phyloP scores from a whole-genome alignment of 1,139 yeast genomes.

The Yamadazyma sp. region DNA sequence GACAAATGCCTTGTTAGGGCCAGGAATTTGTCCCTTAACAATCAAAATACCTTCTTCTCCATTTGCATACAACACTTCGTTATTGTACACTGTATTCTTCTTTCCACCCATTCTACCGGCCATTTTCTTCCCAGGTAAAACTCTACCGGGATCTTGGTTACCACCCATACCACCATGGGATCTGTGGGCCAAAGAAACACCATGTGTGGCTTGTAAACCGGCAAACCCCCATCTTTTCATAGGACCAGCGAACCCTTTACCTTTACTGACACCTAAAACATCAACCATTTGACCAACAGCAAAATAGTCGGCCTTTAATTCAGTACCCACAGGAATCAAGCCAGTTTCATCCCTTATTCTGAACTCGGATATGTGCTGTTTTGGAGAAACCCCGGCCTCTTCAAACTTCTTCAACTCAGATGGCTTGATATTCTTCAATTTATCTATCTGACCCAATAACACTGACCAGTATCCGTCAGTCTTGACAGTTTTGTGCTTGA shows the following conservation, averaged over 20 bases:
- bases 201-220: slow-evolving; percentile 93
- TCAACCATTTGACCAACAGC: slow-evolving; percentile 83
- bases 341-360: slow-evolving; percentile 67
- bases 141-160: slow-evolving; percentile 94
- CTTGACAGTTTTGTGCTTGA: slow-evolving; percentile 64
- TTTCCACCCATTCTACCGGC: slow-evolving; percentile 94
- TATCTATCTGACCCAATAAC: slow-evolving; percentile 82
- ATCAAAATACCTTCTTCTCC: slow-evolving; percentile 78
- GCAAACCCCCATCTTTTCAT: slow-evolving; percentile 94
- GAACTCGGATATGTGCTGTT: slow-evolving; percentile 72
- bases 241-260: slow-evolving; percentile 98
- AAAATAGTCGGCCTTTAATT: slow-evolving; percentile 80
- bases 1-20: slow-evolving; percentile 76
- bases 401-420: slow-evolving; percentile 77
- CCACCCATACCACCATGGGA: slow-evolving; percentile 98
- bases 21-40: slow-evolving; percentile 89
- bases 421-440: slow-evolving; percentile 61
- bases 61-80: slow-evolving; percentile 75
- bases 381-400: slow-evolving; percentile 82
- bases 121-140: slow-evolving; percentile 96
- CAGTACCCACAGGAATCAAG: slow-evolving; percentile 74
- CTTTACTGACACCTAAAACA: slow-evolving; percentile 75
- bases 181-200: slow-evolving; percentile 93
- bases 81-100: slow-evolving; percentile 72
- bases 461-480: slow-evolving; percentile 83